Base-by-base conservation (phyloP, 495 filamentous ascomycete species). In the Clavariopsis aquatica region DNA sequence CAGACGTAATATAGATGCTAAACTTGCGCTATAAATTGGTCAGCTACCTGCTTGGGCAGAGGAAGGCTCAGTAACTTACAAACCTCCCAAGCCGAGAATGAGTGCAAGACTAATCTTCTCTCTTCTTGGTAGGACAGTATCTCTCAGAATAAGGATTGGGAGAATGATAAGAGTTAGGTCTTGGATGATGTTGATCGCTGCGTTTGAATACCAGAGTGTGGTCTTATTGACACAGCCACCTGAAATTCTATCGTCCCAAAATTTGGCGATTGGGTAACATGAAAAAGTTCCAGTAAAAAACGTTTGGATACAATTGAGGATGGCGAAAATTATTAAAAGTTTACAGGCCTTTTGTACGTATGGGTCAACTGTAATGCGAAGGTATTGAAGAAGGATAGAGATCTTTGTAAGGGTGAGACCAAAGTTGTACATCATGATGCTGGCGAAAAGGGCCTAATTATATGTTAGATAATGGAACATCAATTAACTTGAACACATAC, bases 341-440 rank as follows among this genome's bases (percentile, higher is more conserved):
- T 20, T 31, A 38, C 58, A 63, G 5, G 38, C 49, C n/a, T 22
- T 49, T 19, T 38, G 58, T 4, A 63, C 49, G 26, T 1, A 5
- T 31, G 27, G 15, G 13, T 55, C 31, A 20, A 51, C n/a, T 17
- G 45, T 34, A 23, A 67, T 63, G 2, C 64, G 58, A 2, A 67
- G 49, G 52, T 62, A 67, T 52, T 67, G 64, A 6, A 67, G 27
- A 1, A 57, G 8, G 8, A 67, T 63, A 2, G 58, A 62, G 22
- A 67, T 3, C 49, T 67, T 67, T 1, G 34, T 53, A 1, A 63
- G 22, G 17, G 59, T 62, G 15, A 67, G 52, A 29, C 58, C 24
- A 28, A 67, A 57, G 41, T 67, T 62, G 45, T 67, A 67, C 45
- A 58, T 60, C 22, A 65, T 62, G 43, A 71, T 62, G 41, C 59